A percentile compares a stretch with the other conserved stretches of the same genome.
Conservation (phyloP, 345 rosid genomes). For the Nasturtium officinale region DNA sequence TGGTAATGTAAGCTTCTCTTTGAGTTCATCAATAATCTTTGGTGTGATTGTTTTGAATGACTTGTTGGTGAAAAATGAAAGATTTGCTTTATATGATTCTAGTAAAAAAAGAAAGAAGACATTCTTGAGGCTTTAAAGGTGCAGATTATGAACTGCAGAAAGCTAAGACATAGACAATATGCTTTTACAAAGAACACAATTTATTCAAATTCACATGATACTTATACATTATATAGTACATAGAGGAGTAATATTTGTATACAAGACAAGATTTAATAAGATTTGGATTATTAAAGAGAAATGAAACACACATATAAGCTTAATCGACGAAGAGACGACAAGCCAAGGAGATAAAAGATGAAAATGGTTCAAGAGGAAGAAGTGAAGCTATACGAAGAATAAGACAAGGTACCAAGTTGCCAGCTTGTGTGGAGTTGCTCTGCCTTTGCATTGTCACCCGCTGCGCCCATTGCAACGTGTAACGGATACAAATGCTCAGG, state of each 20-base stretch:
- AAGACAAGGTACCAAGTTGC: slow-evolving; percentile 69
- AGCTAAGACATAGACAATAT: not conserved
- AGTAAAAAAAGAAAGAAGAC: not conserved
- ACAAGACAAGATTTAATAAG: too few species aligned
- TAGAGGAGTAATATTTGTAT: not conserved
- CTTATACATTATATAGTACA: not conserved
- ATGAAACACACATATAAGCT: slow-evolving; percentile 5
- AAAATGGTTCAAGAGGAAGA: slow-evolving; percentile 37
- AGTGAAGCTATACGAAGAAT: slow-evolving; percentile 75
- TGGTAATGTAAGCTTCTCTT: too few species aligned
- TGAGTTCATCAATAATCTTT: too few species aligned
- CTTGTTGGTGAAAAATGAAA: too few species aligned
- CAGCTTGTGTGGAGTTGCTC: slow-evolving; percentile 82
- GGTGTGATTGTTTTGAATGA: too few species aligned
- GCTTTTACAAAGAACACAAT: not conserved
- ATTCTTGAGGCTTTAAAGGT: not conserved
- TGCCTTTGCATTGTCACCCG: slow-evolving; percentile 65
- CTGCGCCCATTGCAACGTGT: slow-evolving; percentile 93
- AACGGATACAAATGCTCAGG: slow-evolving; percentile 92
- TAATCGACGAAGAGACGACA: not conserved
- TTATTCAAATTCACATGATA: slow-evolving; percentile 10
- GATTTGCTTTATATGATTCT: not conserved
- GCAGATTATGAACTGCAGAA: not conserved
- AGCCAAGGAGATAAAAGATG: slow-evolving; percentile 4
- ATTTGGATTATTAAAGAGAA: not conserved